These are phyloP conservation scores for Fusarium mangiferae DNA, from an alignment of 2,329 filamentous ascomycete genomes.

Conservation along the genomic window DNA sequence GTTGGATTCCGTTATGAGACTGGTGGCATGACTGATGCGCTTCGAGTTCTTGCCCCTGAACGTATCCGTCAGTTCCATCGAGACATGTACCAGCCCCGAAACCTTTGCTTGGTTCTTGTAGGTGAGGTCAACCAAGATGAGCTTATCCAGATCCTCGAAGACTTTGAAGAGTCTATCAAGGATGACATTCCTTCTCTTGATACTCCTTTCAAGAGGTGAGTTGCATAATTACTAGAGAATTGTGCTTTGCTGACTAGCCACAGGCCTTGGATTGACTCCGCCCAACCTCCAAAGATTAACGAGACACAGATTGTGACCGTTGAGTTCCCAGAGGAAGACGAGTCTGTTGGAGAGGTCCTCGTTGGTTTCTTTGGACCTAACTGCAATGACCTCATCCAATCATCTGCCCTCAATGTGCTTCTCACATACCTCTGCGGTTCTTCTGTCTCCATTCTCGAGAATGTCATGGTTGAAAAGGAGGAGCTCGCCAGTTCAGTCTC, in stretches of 20 bases:
- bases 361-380: constrained; percentile 89
- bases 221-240: background rate
- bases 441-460: constrained; percentile 91
- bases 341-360: constrained; percentile 88
- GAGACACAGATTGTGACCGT: constrained; percentile 80
- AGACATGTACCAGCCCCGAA: constrained; percentile 98
- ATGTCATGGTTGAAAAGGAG: constrained; percentile 91
- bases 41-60: constrained; percentile 86
- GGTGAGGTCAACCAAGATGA: constrained; percentile 88
- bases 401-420: constrained; percentile 80
- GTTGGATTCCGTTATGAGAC: constrained; percentile 97
- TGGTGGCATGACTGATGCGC: constrained; percentile 94
- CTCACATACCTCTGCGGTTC: constrained; percentile 92
- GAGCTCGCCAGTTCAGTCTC: constrained; percentile 88
- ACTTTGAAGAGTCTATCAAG: constrained; percentile 88
- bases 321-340: constrained; percentile 96
- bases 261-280: constrained; percentile 88
- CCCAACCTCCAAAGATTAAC: constrained; percentile 76
- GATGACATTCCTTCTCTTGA: constrained; percentile 81
- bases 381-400: constrained; percentile 74
- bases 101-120: constrained; percentile 90
- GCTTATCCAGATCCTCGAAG: constrained; percentile 82
- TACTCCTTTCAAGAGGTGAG: constrained; percentile 76
- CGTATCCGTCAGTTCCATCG: constrained; percentile 94
- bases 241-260: constrained; percentile 7